Evolutionary conservation across 441 rosid species (phyloP), one percentile per base, ranked within the genome.

Genomic region (Croton setiger): DNA sequence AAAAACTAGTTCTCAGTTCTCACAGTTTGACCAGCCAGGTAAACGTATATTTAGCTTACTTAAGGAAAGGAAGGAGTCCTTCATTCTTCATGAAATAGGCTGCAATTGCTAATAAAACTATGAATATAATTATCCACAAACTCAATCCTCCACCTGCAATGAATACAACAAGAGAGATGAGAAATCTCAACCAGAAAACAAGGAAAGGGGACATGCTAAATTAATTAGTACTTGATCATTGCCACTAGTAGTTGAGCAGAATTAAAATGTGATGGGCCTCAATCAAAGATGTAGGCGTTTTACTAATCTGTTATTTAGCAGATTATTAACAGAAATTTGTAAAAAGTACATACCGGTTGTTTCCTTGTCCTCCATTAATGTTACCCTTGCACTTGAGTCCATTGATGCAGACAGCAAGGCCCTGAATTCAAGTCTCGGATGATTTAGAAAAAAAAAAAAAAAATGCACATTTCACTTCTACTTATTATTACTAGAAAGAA

Each of bases 351-450:
- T 83, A 82, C 93, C 87, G 1, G 73, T 75, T 72, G 73, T 75
- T 72, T 73, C 78, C 70, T 77, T 71, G 51, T 83, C 79, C 70
- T 85, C 79, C 41, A 92, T 81, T 60, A 71, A 56, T 2, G 94
- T 96, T 70, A 93, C 82, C 70, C 96, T 85, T 67, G 87, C 98
- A 78, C 98, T 96, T 4, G 98, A 91, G 82, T 93, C 99, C 81
- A 96, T 72, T 47, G 98, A 96, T 67, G 85, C 92, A 33, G 98
- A 92, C 53, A 87, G 77, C 81, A 92, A 72, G 54, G 90, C 84
- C 90, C 99, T 92, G 79, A 51, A 79, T 76, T 75, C 45, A 76
- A 57, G 70, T 63, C 63, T 35, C 55, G 59, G 69, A 77, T 72
- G 35, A 44, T 18, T 59, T 48, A 48, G 5, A 12, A 7, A n/a